Evolutionary conservation across 2,329 filamentous ascomycete genomes (phyloP), one percentile per base, ranked within the genome.

Genomic region (Alternaria gaisen): DNA sequence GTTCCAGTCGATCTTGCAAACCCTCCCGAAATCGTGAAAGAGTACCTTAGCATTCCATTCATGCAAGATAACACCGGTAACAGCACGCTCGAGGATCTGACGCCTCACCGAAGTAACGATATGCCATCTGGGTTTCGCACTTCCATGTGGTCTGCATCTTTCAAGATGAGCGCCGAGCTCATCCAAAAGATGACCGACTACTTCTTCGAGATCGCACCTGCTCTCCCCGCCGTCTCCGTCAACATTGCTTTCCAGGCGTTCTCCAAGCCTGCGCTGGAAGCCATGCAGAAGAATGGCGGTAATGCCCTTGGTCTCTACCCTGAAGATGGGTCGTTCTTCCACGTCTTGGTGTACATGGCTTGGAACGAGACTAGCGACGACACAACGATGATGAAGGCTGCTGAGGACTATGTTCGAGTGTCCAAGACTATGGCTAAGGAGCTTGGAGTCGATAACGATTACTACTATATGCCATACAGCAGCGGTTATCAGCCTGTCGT

Each of bases 401-500:
- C 26, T 12, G n/a, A 47, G 44, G 28, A 18, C 44, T 47, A 47
- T 20, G 5, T 47, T 5, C n/a, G 32, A 16, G 30, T 30, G 26
- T 47, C 44, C 6, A 47, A 32, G 6, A 9, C 26, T 9, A 47
- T 47, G 26, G 44, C 26, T 22, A 48, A 16, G 18, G 44, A 48
- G 4, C 30, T 48, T 16, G 18, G 46, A 3, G 46, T 48, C 20
- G 46, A 48, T 24, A 48, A 36, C 30, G 30, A 24, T 32, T 48
- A 36, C 46, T 48, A n/a, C 18, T 48, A 48, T 10, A 36, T 48
- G 30, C 46, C 46, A 34, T 36, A 48, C 20, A 48, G 46, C 18
- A 48, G 30, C 20, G 30, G 46, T 4, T 24, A 36, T 24, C 12
- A 48, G 8, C 46, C 46, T 24, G 46, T 48, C 3, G 62, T 84